Conservation (phyloP, 2,329 filamentous ascomycete species). For the Aspergillus thermomutatus region DNA sequence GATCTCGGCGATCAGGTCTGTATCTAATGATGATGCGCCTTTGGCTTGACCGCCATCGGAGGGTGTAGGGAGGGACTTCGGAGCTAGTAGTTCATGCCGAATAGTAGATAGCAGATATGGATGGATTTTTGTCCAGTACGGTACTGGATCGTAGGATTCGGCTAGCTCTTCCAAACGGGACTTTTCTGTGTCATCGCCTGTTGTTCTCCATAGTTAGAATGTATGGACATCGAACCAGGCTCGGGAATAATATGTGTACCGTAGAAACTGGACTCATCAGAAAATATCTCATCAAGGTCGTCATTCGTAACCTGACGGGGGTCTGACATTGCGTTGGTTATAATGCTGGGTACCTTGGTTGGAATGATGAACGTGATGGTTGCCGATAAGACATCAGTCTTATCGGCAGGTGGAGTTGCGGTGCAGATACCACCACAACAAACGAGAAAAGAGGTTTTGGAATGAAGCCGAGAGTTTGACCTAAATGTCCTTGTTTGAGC, state of each 20-base stretch:
- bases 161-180: slow-evolving; percentile 50
- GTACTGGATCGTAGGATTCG: slow-evolving; percentile 47
- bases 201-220: neutral
- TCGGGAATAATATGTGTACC: slow-evolving; percentile 21
- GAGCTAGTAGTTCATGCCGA: slow-evolving; percentile 18
- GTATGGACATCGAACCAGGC: neutral
- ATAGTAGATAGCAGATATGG: slow-evolving; percentile 31
- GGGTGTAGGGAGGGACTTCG: neutral
- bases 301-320: neutral
- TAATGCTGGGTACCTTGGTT: neutral
- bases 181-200: slow-evolving; percentile 56
- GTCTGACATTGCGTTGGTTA: neutral
- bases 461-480: neutral
- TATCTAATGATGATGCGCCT: slow-evolving; percentile 1
- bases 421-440: neutral
- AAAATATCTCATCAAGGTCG: slow-evolving; percentile 27
- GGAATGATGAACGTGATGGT: neutral
- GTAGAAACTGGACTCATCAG: slow-evolving; percentile 46
- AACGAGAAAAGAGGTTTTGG: neutral
- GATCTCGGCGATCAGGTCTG: neutral
- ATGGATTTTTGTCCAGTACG: slow-evolving; percentile 47
- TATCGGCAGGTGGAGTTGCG: neutral
- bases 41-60: neutral
- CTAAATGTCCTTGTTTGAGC: neutral
- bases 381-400: neutral